Conservation (phyloP, 2,329 filamentous ascomycete genomes). For the Dactylellina drechsleri region DNA sequence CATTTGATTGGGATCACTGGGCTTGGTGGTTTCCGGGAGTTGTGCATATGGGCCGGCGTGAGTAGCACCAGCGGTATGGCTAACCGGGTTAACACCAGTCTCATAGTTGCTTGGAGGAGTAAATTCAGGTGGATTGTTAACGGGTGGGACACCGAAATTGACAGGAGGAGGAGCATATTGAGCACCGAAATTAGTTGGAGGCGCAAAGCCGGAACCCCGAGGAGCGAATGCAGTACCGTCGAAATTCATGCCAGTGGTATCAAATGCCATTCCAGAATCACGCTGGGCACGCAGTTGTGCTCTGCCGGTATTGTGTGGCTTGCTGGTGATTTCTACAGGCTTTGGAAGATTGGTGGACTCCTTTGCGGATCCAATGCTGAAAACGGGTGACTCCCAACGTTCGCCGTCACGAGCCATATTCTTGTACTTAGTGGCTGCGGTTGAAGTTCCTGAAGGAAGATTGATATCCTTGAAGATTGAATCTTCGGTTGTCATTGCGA, state of each 20-base stretch:
- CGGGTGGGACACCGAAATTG: neutral
- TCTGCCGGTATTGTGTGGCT: conserved; percentile 66
- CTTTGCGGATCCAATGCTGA: conserved; percentile 81
- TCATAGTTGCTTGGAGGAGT: no score
- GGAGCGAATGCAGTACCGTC: conserved; percentile 26
- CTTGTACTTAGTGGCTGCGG: conserved; percentile 93
- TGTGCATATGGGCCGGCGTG: conserved; percentile 30
- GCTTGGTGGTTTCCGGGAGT: conserved; percentile 36
- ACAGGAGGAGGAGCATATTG: neutral
- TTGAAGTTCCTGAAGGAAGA: conserved; percentile 86
- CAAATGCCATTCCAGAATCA: conserved; percentile 47
- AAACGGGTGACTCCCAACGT: conserved; percentile 93
- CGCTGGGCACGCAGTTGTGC: conserved; percentile 49
- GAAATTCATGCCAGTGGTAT: conserved; percentile 31
- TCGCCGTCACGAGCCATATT: conserved; percentile 87
- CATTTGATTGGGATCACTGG: conserved; percentile 11
- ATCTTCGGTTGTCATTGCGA: conserved; percentile 86
- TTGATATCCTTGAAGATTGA: conserved; percentile 90
- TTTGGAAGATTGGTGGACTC: conserved; percentile 77
- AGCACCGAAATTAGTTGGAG: neutral
- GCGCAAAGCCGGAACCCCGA: neutral
- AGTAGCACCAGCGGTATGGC: conserved; percentile 25
- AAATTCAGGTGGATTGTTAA: neutral
- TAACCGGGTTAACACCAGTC: neutral
- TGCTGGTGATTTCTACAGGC: conserved; percentile 68